Evolutionary conservation across 352 stramenopile genomes (phyloP).

Genomic region (Elongisporangium undulatum): DNA sequence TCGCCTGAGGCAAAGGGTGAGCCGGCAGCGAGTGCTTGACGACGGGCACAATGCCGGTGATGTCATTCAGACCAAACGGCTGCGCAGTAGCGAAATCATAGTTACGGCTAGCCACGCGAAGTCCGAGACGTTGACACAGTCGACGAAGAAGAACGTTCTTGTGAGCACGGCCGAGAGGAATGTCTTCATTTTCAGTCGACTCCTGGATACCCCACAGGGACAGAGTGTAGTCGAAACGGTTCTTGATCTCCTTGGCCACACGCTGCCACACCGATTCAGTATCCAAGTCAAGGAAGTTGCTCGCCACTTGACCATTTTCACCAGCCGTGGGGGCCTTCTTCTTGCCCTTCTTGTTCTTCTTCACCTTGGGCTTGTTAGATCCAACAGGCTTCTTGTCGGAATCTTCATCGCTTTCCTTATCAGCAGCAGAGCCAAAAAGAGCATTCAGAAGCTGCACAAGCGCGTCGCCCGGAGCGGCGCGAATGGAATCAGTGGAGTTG

Average conservation of each 20-base stretch:
- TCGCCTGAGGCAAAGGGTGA: constrained; percentile 71
- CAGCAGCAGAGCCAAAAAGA: constrained; percentile 46
- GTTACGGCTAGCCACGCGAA: constrained; percentile 86
- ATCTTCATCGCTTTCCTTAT: constrained; percentile 22
- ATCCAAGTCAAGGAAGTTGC: constrained; percentile 21
- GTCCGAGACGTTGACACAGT: constrained; percentile 91
- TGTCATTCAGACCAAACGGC: constrained; percentile 89
- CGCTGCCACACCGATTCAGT: constrained; percentile 47
- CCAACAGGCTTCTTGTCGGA: constrained; percentile 18
- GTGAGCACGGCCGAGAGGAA: constrained; percentile 48
- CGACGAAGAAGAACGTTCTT: constrained; percentile 87
- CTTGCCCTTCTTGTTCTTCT: constrained; percentile 43
- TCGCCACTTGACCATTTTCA: constrained; percentile 8
- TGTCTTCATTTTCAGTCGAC: constrained; percentile 17
- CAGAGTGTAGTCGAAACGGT: constrained; percentile 78
- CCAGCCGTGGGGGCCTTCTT: constrained; percentile 10
- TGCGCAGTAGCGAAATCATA: constrained; percentile 79
- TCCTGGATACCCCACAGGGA: constrained; percentile 47
- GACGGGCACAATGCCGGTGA: constrained; percentile 91
- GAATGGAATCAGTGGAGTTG: constrained; percentile 52
- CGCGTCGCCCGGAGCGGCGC: constrained; percentile 61
- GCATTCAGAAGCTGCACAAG: constrained; percentile 85
- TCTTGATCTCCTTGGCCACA: constrained; percentile 58
- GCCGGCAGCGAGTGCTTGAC: constrained; percentile 90
- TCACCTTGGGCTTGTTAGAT: constrained; percentile 14